Evolutionary conservation across 2,329 filamentous ascomycete genomes (phyloP).

Genomic region (Thielaviopsis populi): DNA sequence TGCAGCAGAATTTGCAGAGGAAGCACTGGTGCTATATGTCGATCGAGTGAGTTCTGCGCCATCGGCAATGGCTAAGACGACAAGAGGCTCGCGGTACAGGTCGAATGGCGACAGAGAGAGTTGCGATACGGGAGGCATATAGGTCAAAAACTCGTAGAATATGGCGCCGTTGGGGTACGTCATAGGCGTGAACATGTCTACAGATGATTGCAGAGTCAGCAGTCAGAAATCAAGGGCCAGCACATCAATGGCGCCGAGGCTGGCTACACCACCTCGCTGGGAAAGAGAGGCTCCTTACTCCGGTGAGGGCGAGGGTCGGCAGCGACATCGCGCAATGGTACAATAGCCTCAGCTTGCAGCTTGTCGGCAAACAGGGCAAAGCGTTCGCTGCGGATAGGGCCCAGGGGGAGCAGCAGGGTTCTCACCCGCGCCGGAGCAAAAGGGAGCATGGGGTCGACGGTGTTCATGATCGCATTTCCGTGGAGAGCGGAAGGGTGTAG

Average conservation of each 20-base stretch:
- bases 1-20: conserved; percentile 7
- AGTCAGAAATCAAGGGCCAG: not conserved
- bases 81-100: conserved; percentile 68
- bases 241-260: not conserved
- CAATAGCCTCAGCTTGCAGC: conserved; percentile 63
- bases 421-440: conserved; percentile 83
- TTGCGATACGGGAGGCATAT: conserved; percentile 65
- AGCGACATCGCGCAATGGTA: conserved; percentile 73
- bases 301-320: conserved; percentile 71
- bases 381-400: conserved; percentile 65
- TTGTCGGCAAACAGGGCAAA: conserved; percentile 68
- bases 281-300: conserved; percentile 41
- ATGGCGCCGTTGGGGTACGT: conserved; percentile 76
- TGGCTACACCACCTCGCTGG: not conserved
- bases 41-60: conserved; percentile 49
- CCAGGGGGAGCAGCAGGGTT: conserved; percentile 73
- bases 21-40: conserved; percentile 33
- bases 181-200: conserved; percentile 87
- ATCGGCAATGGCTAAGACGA: conserved; percentile 74
- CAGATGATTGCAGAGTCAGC: conserved; percentile 16
- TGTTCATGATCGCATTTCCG: conserved; percentile 51
- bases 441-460: conserved; percentile 71
- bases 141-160: conserved; percentile 74
- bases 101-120: conserved; percentile 77
- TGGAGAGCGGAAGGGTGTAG: not conserved